Evolutionary conservation across 1,284 basidiomycete genomes (phyloP).

Genomic region (Cystodermella granulosa): DNA sequence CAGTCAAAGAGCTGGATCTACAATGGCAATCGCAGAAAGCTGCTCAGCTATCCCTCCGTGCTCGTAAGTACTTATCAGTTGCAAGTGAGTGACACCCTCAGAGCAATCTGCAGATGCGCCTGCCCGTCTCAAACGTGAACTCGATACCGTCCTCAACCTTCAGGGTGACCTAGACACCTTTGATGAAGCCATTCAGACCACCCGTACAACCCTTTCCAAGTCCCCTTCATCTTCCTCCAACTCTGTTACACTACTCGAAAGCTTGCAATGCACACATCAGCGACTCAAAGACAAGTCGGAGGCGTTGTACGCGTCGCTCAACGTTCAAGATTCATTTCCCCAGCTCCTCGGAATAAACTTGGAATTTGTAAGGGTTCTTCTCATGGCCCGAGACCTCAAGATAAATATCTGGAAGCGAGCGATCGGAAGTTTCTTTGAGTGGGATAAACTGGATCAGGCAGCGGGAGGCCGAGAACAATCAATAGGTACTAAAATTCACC

Average conservation of each 20-base stretch:
- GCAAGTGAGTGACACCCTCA: too few relatives aligned
- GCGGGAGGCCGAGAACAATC: slow-evolving; percentile 30
- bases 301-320: slow-evolving; percentile 33
- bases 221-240: not conserved
- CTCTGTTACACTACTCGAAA: slow-evolving; percentile 12
- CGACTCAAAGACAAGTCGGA: slow-evolving; percentile 23
- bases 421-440: slow-evolving; percentile 38
- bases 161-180: slow-evolving; percentile 33
- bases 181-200: slow-evolving; percentile 18
- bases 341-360: slow-evolving; percentile 27
- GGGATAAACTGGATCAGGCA: slow-evolving; percentile 35
- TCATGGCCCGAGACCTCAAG: slow-evolving; percentile 36
- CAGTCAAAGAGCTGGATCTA: slow-evolving; percentile 14
- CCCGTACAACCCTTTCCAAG: slow-evolving; percentile 9
- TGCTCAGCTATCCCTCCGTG: slow-evolving; percentile 29
- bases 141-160: slow-evolving; percentile 33
- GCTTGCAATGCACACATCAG: slow-evolving; percentile 18
- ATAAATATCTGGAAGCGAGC: slow-evolving; percentile 37
- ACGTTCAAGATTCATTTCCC: slow-evolving; percentile 31
- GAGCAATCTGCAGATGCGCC: slow-evolving; percentile 37
- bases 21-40: slow-evolving; percentile 32
- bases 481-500: slow-evolving; percentile 40
- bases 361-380: slow-evolving; percentile 31
- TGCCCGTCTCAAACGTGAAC: slow-evolving; percentile 31
- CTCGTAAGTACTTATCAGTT: slow-evolving; percentile 22